Base-by-base conservation (phyloP, 768 basidiomycete genomes). In the Mycena haematopus region DNA sequence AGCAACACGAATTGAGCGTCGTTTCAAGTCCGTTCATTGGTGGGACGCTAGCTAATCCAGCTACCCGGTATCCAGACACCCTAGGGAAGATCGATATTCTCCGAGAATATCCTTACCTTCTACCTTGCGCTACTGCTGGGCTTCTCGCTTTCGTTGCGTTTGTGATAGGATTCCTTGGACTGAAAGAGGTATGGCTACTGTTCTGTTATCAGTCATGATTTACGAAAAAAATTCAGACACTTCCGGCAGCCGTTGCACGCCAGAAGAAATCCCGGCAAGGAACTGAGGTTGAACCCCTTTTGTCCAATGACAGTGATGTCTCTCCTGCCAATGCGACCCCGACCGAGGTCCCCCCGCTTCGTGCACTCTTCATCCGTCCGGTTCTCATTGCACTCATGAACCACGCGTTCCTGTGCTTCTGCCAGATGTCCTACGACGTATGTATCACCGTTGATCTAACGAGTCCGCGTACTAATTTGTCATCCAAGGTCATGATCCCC, bases 91-190 rank as follows among this genome's bases (percentile, higher is more conserved):
- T 64, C 40, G 14, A 14, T 9, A 14, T 68, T 27, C 45, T 71
- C 17, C 57, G 53, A 21, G 58, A 68, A 29, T 66, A 62, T 38
- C 70, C 70, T 3, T 71, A 71, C 53, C 44, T 70, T 13, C 66
- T 70, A 4, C 70, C 70, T 1, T 71, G 70, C 52, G 53, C 58
- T 7, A 40, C 58, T 9, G 59, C 67, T 7, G 67, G 62, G 3
- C 46, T 54, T 1, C 31, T 71, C 2, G 62, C 68, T 2, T 59
- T 71, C 13, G 15, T 52, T 27, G 54, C 65, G 1, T 71, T 71
- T 33, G 27, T 66, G 1, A 27, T 65, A 15, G 66, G 53, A 3
- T 57, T 66, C 9, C 29, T 66, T 47, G 65, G 58, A 21, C 47
- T 71, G 25, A 68, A 70, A 51, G 69, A 70, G 70, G 70, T 72